phyloP scores from a whole-genome alignment of 352 stramenopile species.

The Phytopythium boreale region DNA sequence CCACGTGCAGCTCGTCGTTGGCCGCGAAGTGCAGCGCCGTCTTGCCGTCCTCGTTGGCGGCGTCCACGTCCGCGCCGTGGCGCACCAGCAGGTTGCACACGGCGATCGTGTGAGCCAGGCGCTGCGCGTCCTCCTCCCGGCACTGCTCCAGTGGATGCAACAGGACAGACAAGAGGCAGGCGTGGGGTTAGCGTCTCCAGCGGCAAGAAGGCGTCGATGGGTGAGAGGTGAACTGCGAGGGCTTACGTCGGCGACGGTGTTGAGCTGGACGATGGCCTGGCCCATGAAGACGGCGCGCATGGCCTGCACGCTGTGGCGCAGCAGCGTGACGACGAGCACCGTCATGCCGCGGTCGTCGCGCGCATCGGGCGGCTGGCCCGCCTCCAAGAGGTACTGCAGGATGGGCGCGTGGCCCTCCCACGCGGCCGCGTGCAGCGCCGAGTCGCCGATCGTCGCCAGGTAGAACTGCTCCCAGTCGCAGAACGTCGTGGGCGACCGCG shows the following conservation, averaged over 20 bases:
- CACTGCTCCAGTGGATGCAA: conserved; percentile 12
- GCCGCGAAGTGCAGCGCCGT: conserved; percentile 28
- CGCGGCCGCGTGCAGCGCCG: conserved; percentile 29
- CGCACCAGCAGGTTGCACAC: conserved; percentile 27
- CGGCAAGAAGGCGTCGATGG: no score
- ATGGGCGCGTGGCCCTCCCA: conserved; percentile 27
- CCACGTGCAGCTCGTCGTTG: conserved; percentile 30
- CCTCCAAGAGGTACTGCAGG: conserved; percentile 23
- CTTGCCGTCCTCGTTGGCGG: conserved; percentile 24
- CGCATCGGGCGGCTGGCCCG: conserved; percentile 24
- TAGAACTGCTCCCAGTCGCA: conserved; percentile 37
- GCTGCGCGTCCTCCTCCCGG: conserved; percentile 25
- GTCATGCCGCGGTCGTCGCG: conserved; percentile 22
- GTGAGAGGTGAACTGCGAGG: not conserved
- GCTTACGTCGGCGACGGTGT: conserved; percentile 28
- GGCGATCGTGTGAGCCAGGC: conserved; percentile 19
- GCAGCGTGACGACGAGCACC: conserved; percentile 28
- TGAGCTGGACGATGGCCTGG: conserved; percentile 21
- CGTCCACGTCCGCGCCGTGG: conserved; percentile 22
- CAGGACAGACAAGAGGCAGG: not conserved
- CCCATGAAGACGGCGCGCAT: conserved; percentile 32
- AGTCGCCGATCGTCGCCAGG: conserved; percentile 27
- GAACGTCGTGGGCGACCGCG: conserved; percentile 17
- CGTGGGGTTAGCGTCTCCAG: not conserved
- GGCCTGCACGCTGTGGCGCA: conserved; percentile 35